Evolutionary conservation across 2,329 filamentous ascomycete genomes (phyloP).

Genomic region (Acrocalymma vagum): DNA sequence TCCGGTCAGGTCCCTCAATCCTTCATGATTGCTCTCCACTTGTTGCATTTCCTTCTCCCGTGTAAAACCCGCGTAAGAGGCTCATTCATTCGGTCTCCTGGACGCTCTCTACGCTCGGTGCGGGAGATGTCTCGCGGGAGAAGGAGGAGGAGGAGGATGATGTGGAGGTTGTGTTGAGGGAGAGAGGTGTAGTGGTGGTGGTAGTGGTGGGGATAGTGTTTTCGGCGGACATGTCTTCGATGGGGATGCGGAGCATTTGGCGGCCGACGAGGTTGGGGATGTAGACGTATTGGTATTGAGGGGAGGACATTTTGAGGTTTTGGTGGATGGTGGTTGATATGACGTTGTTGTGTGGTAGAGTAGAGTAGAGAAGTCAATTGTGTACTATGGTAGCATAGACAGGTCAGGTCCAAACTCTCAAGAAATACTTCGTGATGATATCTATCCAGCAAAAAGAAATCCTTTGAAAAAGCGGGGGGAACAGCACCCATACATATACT

Average conservation of each 20-base stretch:
- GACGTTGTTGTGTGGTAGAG: slow-evolving; percentile 3
- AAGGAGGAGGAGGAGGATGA: slow-evolving; percentile 31
- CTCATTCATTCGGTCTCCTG: too few relatives aligned
- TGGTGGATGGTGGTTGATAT: slow-evolving; percentile 9
- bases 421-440: too few relatives aligned
- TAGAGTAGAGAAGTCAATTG: too few relatives aligned
- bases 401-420: neutral
- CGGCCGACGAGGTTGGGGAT: slow-evolving; percentile 49
- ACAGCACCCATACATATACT: slow-evolving; percentile 16
- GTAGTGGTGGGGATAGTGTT: slow-evolving; percentile 17
- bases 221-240: slow-evolving; percentile 34
- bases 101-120: slow-evolving; percentile 27
- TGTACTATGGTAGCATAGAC: neutral
- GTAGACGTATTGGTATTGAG: slow-evolving; percentile 44
- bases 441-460: too few relatives aligned
- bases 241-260: slow-evolving; percentile 46
- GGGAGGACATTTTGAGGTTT: slow-evolving; percentile 36
- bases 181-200: slow-evolving; percentile 19
- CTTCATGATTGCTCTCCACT: too few relatives aligned
- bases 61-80: too few relatives aligned
- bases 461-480: too few relatives aligned
- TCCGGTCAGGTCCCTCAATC: too few relatives aligned
- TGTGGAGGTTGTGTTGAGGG: slow-evolving; percentile 20
- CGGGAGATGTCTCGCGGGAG: slow-evolving; percentile 32
- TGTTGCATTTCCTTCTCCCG: too few relatives aligned